Conservation (phyloP, 2,329 filamentous ascomycete genomes). For the Microcyclosporella mali region DNA sequence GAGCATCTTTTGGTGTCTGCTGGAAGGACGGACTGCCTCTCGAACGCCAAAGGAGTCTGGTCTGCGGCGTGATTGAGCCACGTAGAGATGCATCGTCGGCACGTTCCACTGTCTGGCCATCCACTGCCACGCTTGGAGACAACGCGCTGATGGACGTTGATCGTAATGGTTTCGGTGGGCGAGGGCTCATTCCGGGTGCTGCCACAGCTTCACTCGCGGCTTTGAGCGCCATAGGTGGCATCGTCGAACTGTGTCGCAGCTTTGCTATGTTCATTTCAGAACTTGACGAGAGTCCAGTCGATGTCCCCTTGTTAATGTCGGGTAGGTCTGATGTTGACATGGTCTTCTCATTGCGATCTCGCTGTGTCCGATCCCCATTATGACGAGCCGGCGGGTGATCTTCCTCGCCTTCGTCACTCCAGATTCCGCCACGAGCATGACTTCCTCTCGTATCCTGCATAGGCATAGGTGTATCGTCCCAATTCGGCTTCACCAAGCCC, state of each 20-base stretch:
- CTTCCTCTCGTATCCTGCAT: conserved; percentile 79
- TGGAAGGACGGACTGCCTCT: conserved; percentile 4
- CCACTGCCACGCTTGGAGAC: conserved; percentile 24
- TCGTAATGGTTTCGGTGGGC: conserved; percentile 18
- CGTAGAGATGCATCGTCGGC: conserved; percentile 18
- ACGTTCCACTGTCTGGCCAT: conserved; percentile 24
- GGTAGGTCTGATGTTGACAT: conserved; percentile 22
- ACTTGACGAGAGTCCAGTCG: conserved; percentile 18
- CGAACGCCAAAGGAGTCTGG: conserved; percentile 14
- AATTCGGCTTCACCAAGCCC: conserved; percentile 85
- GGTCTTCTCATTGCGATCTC: conserved; percentile 20
- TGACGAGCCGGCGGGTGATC: conserved; percentile 1
- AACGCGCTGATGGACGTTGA: conserved; percentile 26
- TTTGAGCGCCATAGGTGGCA: conserved; percentile 13
- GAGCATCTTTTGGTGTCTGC: conserved; percentile 22
- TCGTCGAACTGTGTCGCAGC: conserved; percentile 10
- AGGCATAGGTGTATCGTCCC: conserved; percentile 73
- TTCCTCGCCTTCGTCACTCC: conserved; percentile 43
- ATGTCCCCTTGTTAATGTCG: conserved; percentile 9
- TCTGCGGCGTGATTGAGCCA: conserved; percentile 7
- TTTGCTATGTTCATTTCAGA: conserved; percentile 11
- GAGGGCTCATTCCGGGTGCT: not conserved
- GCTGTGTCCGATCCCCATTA: conserved; percentile 7
- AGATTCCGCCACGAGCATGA: conserved; percentile 79
- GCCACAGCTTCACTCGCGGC: conserved; percentile 3